Base-by-base conservation (phyloP, 164 flowering plant genomes). In the Sedum album region DNA sequence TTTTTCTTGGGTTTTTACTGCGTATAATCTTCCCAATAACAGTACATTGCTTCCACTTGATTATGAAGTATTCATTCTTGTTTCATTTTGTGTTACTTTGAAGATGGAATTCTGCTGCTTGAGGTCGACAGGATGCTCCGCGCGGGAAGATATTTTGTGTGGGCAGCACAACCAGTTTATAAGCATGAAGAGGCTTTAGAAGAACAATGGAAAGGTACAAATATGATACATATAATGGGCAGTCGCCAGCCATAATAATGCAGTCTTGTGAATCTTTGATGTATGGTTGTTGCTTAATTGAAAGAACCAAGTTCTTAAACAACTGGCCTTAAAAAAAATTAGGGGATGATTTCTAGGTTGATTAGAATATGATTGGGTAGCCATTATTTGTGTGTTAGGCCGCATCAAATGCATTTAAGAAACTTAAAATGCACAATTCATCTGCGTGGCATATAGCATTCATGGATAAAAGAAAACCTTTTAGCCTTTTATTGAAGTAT, bases 101-200 rank as follows among this genome's bases (percentile, higher is more conserved):
- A 62, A 90, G 97, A 87, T 87, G 96, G 96, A 55, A 80, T 89
- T 72, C 77, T 84, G 78, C 91, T 91, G 60, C 87, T 91, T 60
- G 93, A 91, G 84, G 85, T 81, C 41, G 78, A 91, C 74, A 83
- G 93, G 74, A 72, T 87, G 81, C 85, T 91, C 51, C 82, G 90
- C 66, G 93, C 84, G 31, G 95, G 95, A 71, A 89, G 95, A 68
- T 91, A 89, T 68, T 89, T 91, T 84, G 86, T 71, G 49, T 89
- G 93, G 95, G 93, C 89, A n/a, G 86, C 90, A 42, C 89, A 90
- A 53, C 91, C 93, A 70, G 93, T 86, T 68, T 83, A 90, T 76
- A 86, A 84, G 67, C 90, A 86, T 73, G 88, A 85, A 79, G 74
- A 79, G 61, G 74, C 73, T 68, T 79, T 86, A 25, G 83, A 84